Evolutionary conservation across 169 alveolate species (phyloP).

Genomic region (Eimeria necatrix): DNA sequence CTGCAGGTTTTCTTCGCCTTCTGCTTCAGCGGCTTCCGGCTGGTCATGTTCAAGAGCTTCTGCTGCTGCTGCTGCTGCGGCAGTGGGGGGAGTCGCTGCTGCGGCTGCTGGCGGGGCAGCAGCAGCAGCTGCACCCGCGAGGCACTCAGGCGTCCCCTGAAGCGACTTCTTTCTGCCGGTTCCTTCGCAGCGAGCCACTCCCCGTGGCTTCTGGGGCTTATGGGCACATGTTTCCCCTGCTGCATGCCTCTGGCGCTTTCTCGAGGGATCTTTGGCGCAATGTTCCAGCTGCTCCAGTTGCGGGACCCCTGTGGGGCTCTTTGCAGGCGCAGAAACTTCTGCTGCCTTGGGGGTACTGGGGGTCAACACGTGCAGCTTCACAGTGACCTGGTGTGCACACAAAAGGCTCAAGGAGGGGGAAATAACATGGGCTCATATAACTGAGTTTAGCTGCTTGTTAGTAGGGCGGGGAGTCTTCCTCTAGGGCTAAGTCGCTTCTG

Average conservation of each 20-base stretch:
- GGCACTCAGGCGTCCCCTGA: background rate
- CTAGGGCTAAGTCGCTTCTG: too few species aligned
- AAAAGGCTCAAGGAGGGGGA: background rate
- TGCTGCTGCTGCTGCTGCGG: conserved; percentile 9
- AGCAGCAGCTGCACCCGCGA: background rate
- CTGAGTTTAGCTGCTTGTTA: too few species aligned
- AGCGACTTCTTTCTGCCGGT: background rate
- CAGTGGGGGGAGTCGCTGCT: background rate
- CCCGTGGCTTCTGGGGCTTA: background rate
- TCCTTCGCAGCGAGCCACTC: background rate
- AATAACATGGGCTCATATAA: too few species aligned
- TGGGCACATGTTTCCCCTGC: background rate
- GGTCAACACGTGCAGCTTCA: background rate
- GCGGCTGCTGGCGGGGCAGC: background rate
- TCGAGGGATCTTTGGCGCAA: background rate
- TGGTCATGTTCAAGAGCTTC: background rate
- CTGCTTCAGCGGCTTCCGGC: background rate
- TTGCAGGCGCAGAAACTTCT: background rate
- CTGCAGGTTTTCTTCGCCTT: too few species aligned
- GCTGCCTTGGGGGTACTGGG: background rate
- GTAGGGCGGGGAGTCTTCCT: too few species aligned
- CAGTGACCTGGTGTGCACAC: background rate
- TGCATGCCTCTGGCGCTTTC: conserved; percentile 7
- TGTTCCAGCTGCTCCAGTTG: background rate
- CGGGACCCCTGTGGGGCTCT: background rate